Evolutionary conservation across 345 rosid genomes (phyloP), one percentile per base, ranked within the genome.

Genomic region (Acer negundo): DNA sequence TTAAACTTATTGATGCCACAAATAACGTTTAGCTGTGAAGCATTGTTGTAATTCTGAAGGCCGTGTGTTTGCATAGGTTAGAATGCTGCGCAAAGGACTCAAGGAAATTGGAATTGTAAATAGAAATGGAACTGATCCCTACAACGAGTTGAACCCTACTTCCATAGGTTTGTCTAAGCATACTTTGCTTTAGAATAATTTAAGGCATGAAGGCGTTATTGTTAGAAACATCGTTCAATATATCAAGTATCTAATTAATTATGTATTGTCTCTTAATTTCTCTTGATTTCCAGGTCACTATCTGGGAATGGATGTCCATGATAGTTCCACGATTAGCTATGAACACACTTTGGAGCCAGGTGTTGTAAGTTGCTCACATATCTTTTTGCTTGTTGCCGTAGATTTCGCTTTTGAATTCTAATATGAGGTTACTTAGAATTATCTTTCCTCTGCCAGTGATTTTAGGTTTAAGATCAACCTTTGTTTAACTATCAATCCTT

Each of bases 81-180:
- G 89, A 42, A 72, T 91, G 94, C 81, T 96, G 70, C 80, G 76
- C 51, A 84, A 86, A 83, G 98, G 99, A 79, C 84, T 96, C 58
- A 85, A 79, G 85, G 94, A 94, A 82, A 90, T 94, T 77, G 99
- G 97, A 62, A 84, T 96, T 82, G 70, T 94, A 78, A 86, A 85
- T 83, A 82, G 75, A 59, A 77, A 82, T 73, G 75, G 83, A 75
- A 83, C 83, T 72, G 81, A 69, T 75, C 84, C 68, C 38, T 96
- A 89, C 83, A 80, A 86, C 80, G 89, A 85, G 80, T 74, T 95
- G 81, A 96, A 96, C 77, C 99, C 99, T 12, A 96, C 99, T 80
- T 89, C 97, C 74, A 96, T 96, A 85, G 99, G 98, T 94, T 80
- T 69, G 82, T 63, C 58, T 53, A 40, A 74, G 12, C 65, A 44